Base-by-base conservation (phyloP, 2,329 filamentous ascomycete species). In the Penicillium aurantiogriseum region DNA sequence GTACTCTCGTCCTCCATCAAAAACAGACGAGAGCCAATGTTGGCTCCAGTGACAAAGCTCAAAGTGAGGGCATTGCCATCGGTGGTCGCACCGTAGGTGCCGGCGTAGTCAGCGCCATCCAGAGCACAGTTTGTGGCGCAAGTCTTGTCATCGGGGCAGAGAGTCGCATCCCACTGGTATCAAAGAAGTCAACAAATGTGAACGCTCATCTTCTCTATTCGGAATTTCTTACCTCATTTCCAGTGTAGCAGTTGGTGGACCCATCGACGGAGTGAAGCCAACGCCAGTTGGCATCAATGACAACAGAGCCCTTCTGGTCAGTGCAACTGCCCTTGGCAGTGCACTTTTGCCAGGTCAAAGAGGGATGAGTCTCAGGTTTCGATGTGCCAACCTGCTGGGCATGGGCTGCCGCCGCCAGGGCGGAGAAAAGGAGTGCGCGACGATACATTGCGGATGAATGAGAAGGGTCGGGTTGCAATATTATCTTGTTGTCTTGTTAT, bases 1-100 rank as follows among this genome's bases (percentile, higher is more conserved):
- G 81, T 83, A 64, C 77, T 79, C 44, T 86, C 82, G 51, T 79
- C 76, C 64, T 82, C 81, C 77, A 90, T 83, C 61, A 90, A 80
- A 71, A 88, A 90, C 43, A 87, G 75, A 64, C 88, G 83, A 54
- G 84, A 79, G 36, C 76, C 76, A 45, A 79, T 64, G 60, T 78
- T 79, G 21, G 68, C 65, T 54, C 74, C 70, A 49, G 77, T 81
- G 55, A 80, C 74, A 62, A 80, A 81, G 51, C 76, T 77, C 59
- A 86, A 71, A 13, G 76, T 77, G 56, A 86, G 64, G 5, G 76
- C 74, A 54, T 77, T 75, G 27, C 80, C 81, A 50, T 72, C 74
- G 39, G 82, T 80, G 21, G 75, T 80, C 50, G 83, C 79, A 47
- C 83, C 83, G 49, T 83, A 82, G 19, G 80, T 81, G 3, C 61